These are phyloP conservation scores for Coprinopsis cinerea DNA, from an alignment of 768 basidiomycete genomes.

Conservation along the genomic window DNA sequence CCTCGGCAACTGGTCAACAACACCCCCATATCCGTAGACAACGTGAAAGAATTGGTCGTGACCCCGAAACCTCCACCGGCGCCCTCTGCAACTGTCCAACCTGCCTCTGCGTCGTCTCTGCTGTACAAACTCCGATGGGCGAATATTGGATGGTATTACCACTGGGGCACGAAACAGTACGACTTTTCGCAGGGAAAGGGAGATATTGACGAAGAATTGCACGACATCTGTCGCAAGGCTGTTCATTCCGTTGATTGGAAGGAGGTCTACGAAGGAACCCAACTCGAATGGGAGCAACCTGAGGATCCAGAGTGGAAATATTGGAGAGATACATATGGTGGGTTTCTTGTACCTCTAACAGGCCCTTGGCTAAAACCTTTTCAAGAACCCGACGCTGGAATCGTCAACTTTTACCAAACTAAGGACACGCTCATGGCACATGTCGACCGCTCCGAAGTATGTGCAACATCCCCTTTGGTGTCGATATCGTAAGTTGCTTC, in stretches of 20 bases:
- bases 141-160: constrained; percentile 94
- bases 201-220: constrained; percentile 51
- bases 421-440: constrained; percentile 95
- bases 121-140: constrained; percentile 86
- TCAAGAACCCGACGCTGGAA: constrained; percentile 90
- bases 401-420: constrained; percentile 91
- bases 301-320: constrained; percentile 57
- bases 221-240: constrained; percentile 53
- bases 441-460: constrained; percentile 95
- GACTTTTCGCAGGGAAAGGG: constrained; percentile 74
- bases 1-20: constrained; percentile 71
- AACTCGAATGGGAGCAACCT: constrained; percentile 40
- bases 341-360: neutral
- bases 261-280: constrained; percentile 42
- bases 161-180: constrained; percentile 96
- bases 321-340: constrained; percentile 82
- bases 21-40: constrained; percentile 53
- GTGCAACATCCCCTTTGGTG: constrained; percentile 86
- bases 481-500: constrained; percentile 73
- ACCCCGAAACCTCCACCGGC: constrained; percentile 56
- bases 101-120: constrained; percentile 48
- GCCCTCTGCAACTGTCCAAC: constrained; percentile 57
- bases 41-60: constrained; percentile 44
- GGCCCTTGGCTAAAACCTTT: constrained; percentile 2
- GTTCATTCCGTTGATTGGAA: constrained; percentile 68